Base-by-base conservation (phyloP, 2,329 filamentous ascomycete genomes). In the Fusarium verrucosum region DNA sequence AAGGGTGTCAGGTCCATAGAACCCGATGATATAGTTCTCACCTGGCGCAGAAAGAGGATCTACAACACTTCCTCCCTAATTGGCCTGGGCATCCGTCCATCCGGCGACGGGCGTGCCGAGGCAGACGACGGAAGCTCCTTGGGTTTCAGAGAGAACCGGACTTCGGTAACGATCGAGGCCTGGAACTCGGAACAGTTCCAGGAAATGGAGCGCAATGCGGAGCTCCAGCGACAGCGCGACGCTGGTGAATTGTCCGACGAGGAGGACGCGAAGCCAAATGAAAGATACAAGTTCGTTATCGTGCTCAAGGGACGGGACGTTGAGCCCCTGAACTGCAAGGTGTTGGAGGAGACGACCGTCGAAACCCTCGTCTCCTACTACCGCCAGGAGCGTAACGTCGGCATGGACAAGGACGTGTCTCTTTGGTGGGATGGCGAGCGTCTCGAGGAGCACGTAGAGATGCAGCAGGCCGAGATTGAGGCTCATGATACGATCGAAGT, bases 401-500 rank as follows among this genome's bases (percentile, higher is more conserved):
- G 78, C 0, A 72, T 78, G 1, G 82, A 83, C 6, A 83, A 81
- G 65, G 75, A 82, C 1, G 78, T 95, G 4, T 82, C 83, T 33
- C 78, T 96, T 11, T 81, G 83, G 66, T 94, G 92, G 75, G 92
- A 96, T 68, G 92, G 92, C 14, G 92, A 94, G 46, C 79, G 80
- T 42, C 78, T 96, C 25, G 85, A 89, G 14, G 83, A 85, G 17
- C 80, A 86, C 2, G 78, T 80, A 26, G 85, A 82, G 3, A 82
- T 95, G 41, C 81, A 81, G 40, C 87, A 91, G 32, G 84, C 88
- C 4, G 92, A 92, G 17, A 85, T 96, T 36, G 86, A 87, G 41
- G 90, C 96, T 70, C 82, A 88, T 79, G 91, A 94, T 73, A 82
- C 84, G 25, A 79, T 96, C 30, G 92, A 96, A 75, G 90, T 95